Percentiles rank a stretch among this genome's conserved stretches.
These are phyloP conservation scores for Holtermanniella nyarrowii DNA, from an alignment of 768 basidiomycete species.

Conservation along the genomic window DNA sequence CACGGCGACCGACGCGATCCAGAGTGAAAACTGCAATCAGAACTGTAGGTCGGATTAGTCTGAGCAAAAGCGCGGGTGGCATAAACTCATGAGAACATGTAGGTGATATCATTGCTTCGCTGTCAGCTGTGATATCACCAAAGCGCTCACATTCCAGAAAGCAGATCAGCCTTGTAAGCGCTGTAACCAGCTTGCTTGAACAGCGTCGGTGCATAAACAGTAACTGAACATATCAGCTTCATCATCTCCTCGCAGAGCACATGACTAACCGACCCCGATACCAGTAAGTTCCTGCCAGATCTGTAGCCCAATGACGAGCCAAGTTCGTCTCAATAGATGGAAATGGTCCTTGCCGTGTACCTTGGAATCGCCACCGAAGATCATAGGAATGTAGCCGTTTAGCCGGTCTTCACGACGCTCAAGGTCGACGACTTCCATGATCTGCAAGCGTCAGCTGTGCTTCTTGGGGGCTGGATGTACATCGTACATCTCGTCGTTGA, in stretches of 20 bases:
- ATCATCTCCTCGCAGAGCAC: neutral
- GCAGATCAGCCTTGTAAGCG: conserved; percentile 13
- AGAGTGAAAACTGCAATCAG: conserved; percentile 18
- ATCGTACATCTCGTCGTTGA: conserved; percentile 12
- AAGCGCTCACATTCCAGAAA: conserved; percentile 18
- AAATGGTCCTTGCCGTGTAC: neutral
- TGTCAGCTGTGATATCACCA: no score
- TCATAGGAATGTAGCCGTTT: conserved; percentile 11
- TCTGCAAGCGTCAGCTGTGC: conserved; percentile 1
- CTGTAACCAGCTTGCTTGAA: conserved; percentile 20
- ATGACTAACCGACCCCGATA: conserved; percentile 13
- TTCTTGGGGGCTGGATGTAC: neutral
- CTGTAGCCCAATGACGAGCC: conserved; percentile 21
- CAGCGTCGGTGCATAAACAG: conserved; percentile 11
- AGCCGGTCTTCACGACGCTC: conserved; percentile 7
- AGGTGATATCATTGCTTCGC: conserved; percentile 23
- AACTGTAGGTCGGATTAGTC: neutral
- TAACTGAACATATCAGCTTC: neutral
- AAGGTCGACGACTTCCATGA: conserved; percentile 19
- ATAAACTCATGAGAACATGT: conserved; percentile 16
- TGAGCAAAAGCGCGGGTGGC: no score
- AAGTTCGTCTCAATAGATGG: conserved; percentile 7
- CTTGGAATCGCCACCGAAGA: conserved; percentile 5
- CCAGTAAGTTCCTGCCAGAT: conserved; percentile 21
- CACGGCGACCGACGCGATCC: conserved; percentile 17